Conservation (phyloP, 129 eudicot species). For the Flaveria linearis region DNA sequence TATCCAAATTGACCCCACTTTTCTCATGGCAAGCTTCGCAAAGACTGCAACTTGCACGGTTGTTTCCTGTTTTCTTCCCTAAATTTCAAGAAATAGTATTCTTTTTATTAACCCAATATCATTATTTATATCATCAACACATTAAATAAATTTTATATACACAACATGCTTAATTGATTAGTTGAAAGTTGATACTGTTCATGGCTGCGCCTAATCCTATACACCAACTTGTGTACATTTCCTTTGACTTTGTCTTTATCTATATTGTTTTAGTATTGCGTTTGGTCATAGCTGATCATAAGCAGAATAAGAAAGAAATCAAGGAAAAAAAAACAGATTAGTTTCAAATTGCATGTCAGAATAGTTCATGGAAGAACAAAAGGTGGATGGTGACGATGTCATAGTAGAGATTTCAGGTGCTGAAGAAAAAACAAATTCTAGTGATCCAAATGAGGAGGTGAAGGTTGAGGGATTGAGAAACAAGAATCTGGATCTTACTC, state of each 20-base stretch:
- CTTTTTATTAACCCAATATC: not conserved
- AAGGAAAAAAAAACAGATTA: not conserved
- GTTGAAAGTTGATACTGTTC: conserved; percentile 5
- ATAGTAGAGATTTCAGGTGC: conserved; percentile 35
- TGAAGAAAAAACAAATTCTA: conserved; percentile 23
- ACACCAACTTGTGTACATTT: conserved; percentile 15
- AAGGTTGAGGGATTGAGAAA: conserved; percentile 12
- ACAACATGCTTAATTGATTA: conserved; percentile 11
- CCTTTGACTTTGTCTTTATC: conserved; percentile 30
- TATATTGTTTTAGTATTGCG: conserved; percentile 5
- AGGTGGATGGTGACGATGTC: conserved; percentile 37
- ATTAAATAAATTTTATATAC: conserved; percentile 1
- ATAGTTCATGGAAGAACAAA: conserved; percentile 35
- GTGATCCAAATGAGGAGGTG: conserved; percentile 22
- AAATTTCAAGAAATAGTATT: not conserved
- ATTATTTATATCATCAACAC: not conserved
- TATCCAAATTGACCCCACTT: conserved; percentile 22
- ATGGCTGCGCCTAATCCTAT: conserved; percentile 35
- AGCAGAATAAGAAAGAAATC: not conserved
- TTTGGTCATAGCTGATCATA: conserved; percentile 17
- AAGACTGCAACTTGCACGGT: conserved; percentile 30
- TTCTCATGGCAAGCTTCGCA: conserved; percentile 11
- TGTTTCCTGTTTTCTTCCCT: conserved; percentile 17
- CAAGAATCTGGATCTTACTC: conserved; percentile 40
- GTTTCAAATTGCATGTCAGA: conserved; percentile 3